Conservation (phyloP, 1,139 yeast species). For the Entelexis paramagnoliae region DNA sequence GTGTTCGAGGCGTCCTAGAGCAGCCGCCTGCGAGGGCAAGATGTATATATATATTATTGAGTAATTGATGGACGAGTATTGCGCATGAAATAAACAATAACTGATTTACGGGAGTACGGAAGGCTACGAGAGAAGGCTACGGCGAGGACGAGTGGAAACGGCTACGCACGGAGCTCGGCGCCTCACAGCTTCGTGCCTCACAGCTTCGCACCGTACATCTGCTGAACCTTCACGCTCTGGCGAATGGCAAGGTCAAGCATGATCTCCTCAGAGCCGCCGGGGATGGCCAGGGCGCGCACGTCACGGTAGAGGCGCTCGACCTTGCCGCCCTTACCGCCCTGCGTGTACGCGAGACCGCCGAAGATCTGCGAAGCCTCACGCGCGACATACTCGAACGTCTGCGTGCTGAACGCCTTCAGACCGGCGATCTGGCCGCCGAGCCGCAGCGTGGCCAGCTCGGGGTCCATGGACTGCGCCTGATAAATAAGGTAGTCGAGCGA, state of each 20-base stretch:
- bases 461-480: conserved; percentile 33
- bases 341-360: conserved; percentile 39
- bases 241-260: conserved; percentile 37
- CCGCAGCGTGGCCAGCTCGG: conserved; percentile 34
- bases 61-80: too few relatives aligned
- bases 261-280: conserved; percentile 40
- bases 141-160: too few relatives aligned
- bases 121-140: too few relatives aligned
- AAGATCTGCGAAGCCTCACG: conserved; percentile 39
- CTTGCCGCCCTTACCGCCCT: conserved; percentile 38
- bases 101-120: too few relatives aligned
- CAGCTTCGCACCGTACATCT: conserved; percentile 35
- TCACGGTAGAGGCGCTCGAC: conserved; percentile 39
- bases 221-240: conserved; percentile 36
- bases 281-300: conserved; percentile 38
- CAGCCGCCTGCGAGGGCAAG: not conserved
- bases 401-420: conserved; percentile 37
- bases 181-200: too few relatives aligned
- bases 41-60: too few relatives aligned
- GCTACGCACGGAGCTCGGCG: too few relatives aligned
- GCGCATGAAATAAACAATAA: too few relatives aligned
- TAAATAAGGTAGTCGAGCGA: conserved; percentile 34
- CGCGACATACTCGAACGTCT: conserved; percentile 37
- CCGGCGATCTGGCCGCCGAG: conserved; percentile 41
- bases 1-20: conserved; percentile 16